Evolutionary conservation across 1,139 yeast genomes (phyloP).

Genomic region (Yamadazyma triangularis): DNA sequence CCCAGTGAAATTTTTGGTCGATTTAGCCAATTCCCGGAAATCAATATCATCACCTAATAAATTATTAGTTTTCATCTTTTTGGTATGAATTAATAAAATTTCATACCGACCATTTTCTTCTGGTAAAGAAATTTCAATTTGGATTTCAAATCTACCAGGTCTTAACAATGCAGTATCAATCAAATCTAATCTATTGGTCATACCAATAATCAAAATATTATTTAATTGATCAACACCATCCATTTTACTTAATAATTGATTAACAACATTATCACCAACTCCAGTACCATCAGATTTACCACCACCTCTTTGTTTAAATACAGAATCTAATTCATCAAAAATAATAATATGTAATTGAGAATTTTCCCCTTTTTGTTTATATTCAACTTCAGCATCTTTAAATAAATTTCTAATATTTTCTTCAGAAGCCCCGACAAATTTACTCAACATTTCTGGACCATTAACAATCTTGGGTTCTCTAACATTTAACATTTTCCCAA

Average conservation of each 20-base stretch:
- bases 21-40: slow-evolving; percentile 69
- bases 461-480: slow-evolving; percentile 97
- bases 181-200: slow-evolving; percentile 95
- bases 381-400: slow-evolving; percentile 96
- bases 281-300: slow-evolving; percentile 93
- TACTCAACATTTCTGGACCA: slow-evolving; percentile 97
- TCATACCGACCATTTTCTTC: slow-evolving; percentile 92
- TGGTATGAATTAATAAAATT: slow-evolving; percentile 87
- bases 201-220: slow-evolving; percentile 93
- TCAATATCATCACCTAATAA: slow-evolving; percentile 75
- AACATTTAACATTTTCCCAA: slow-evolving; percentile 95
- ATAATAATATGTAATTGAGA: slow-evolving; percentile 91
- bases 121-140: slow-evolving; percentile 92
- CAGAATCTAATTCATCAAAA: slow-evolving; percentile 96
- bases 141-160: slow-evolving; percentile 98
- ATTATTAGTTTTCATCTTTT: slow-evolving; percentile 79
- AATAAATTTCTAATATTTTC: slow-evolving; percentile 93
- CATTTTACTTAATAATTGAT: slow-evolving; percentile 95
- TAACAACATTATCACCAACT: slow-evolving; percentile 97
- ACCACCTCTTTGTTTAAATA: slow-evolving; percentile 96
- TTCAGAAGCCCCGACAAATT: slow-evolving; percentile 95
- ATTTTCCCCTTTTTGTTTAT: slow-evolving; percentile 88
- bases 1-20: slow-evolving; percentile 93
- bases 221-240: slow-evolving; percentile 98
- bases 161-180: slow-evolving; percentile 91